Evolutionary conservation across 805 yeast genomes (phyloP), one percentile per base, ranked within the genome.

Genomic region (Candida ascalaphidarum): DNA sequence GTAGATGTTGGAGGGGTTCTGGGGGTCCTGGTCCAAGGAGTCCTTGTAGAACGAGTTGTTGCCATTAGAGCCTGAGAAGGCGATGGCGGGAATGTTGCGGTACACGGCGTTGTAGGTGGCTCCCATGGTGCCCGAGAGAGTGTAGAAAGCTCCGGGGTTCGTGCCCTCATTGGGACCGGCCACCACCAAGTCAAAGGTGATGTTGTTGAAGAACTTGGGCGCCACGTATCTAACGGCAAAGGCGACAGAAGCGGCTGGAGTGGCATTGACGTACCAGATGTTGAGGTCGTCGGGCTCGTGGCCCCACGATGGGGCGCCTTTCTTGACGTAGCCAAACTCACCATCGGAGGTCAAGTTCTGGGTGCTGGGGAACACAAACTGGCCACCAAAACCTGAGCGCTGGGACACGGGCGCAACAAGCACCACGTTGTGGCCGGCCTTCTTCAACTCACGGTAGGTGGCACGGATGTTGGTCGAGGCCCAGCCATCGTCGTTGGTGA

Each of bases 401-500:
- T 66, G 70, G 22, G 59, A 58, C 14, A 61, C 68, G 26, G 77
- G 77, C 8, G 76, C 76, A 21, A 66, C 71, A 39, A 68, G 39
- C 27, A 61, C 49, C 23, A 68, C 76, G 31, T 52, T 56, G 44
- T 71, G 66, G 17, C 73, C 74, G n/a, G 68, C 74, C 8, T 42
- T 40, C 16, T 46, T 58, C 22, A 70, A 58, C 20, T 56, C 69
- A 28, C 61, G 49, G 60, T 71, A 73, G 9, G 71, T 48, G 11
- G 77, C 74, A 44, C 78, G 64, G 43, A 73, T 68, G 43, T 70
- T 70, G 26, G 77, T 67, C 4, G 76, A 52, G 3, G 66, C 68
- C 71, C 73, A 73, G 12, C 71, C 65, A 37, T 73, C 79, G 42
- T 73, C 79, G 40, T 73, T 71, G 35, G 77, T 63, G 22, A 70